Percentiles rank a stretch among this genome's conserved stretches.
Conservation (phyloP, 2,329 filamentous ascomycete species). For the Phaeoacremonium minimum region DNA sequence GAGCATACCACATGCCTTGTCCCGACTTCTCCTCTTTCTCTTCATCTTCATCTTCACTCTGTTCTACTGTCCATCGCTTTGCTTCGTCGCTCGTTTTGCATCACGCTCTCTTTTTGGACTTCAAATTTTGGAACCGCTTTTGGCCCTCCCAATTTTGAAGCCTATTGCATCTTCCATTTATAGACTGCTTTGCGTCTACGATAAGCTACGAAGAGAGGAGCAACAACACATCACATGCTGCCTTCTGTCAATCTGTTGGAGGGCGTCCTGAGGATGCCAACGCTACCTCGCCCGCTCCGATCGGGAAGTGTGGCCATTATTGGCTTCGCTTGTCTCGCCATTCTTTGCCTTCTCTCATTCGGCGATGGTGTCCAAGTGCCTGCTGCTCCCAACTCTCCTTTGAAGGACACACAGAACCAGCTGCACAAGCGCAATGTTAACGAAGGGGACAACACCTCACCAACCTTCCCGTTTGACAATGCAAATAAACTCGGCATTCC, state of each 20-base stretch:
- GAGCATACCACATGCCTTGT: too few relatives aligned
- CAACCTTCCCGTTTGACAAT: neutral
- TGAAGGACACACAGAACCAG: neutral
- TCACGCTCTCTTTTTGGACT: constrained; percentile 9
- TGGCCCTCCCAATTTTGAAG: constrained; percentile 5
- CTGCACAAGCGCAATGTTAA: neutral
- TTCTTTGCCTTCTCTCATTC: constrained; percentile 6
- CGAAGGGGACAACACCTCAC: neutral
- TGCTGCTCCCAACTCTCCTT: neutral
- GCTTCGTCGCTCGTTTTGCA: neutral
- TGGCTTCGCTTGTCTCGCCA: constrained; percentile 1
- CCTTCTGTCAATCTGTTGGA: neutral
- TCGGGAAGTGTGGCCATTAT: constrained; percentile 4
- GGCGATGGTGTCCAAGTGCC: constrained; percentile 5
- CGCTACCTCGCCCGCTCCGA: constrained; percentile 2
- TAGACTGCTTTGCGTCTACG: neutral
- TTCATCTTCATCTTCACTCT: constrained; percentile 1
- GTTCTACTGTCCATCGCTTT: too few relatives aligned
- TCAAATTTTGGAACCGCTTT: constrained; percentile 12
- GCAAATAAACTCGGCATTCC: constrained; percentile 2
- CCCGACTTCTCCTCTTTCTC: neutral
- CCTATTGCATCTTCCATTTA: neutral
- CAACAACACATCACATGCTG: constrained; percentile 3
- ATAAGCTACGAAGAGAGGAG: constrained; percentile 3
- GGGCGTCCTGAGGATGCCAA: constrained; percentile 5